Conservation (phyloP, 306 rosid species). For the Cicer yamashitae region DNA sequence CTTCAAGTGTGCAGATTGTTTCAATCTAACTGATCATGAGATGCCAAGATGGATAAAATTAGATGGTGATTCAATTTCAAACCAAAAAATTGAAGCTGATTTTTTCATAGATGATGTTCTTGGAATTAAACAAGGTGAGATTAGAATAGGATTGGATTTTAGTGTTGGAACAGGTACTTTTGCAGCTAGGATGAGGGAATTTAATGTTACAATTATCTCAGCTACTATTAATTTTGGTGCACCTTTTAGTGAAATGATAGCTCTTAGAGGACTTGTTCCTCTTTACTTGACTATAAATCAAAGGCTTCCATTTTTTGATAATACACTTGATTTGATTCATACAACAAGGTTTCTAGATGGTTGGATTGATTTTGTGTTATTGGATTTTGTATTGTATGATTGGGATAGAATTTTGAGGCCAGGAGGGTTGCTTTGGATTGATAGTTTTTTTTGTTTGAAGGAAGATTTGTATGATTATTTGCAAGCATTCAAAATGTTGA, state of each 20-base stretch:
- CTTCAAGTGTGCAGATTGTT: constrained; percentile 79
- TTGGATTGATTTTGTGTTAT: constrained; percentile 74
- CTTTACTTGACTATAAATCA: constrained; percentile 74
- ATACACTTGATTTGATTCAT: constrained; percentile 81
- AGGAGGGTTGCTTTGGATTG: constrained; percentile 83
- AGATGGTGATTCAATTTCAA: constrained; percentile 25
- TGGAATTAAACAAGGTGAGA: constrained; percentile 62
- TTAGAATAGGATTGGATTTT: constrained; percentile 75
- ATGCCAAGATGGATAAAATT: constrained; percentile 66
- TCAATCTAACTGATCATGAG: constrained; percentile 71
- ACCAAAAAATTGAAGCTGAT: constrained; percentile 49
- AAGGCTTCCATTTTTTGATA: constrained; percentile 75
- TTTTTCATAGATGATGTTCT: constrained; percentile 66
- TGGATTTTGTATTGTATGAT: constrained; percentile 74
- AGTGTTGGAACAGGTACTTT: constrained; percentile 83
- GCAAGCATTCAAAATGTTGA: constrained; percentile 59
- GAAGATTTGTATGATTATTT: constrained; percentile 73
- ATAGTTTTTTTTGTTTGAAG: constrained; percentile 71
- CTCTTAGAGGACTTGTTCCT: constrained; percentile 77
- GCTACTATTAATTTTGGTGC: constrained; percentile 74
- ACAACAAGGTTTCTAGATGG: constrained; percentile 80
- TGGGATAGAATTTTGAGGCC: constrained; percentile 86
- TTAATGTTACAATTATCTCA: constrained; percentile 71
- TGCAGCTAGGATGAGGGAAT: constrained; percentile 77
- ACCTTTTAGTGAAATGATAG: constrained; percentile 80